These are phyloP conservation scores for Solanum gracilifrons DNA, from an alignment of 257 asterid species.

Conservation along the genomic window DNA sequence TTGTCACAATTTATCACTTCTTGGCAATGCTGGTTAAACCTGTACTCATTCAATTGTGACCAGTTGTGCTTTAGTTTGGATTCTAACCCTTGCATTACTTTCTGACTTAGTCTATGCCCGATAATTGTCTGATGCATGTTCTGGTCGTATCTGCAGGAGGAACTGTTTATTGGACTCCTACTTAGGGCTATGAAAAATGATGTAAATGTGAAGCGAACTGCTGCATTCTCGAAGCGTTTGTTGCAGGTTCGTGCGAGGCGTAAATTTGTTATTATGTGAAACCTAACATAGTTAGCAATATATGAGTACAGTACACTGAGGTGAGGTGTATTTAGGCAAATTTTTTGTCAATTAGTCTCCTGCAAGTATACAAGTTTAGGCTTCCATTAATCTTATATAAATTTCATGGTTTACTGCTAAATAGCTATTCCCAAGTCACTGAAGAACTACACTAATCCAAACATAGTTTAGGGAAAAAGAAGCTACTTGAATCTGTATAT, in stretches of 20 bases:
- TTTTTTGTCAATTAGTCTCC: not conserved
- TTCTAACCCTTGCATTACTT: not conserved
- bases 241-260: constrained; percentile 50
- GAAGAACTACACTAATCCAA: not conserved
- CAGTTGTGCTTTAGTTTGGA: not conserved
- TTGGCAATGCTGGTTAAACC: not conserved
- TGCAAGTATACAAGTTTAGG: not conserved
- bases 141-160: constrained; percentile 51
- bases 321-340: not conserved
- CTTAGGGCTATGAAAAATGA: constrained; percentile 93
- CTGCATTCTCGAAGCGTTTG: constrained; percentile 89
- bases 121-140: not conserved
- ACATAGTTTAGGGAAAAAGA: not conserved
- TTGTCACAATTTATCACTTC: not conserved
- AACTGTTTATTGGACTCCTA: constrained; percentile 73
- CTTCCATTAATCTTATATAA: not conserved
- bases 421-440: not conserved
- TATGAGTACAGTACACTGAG: not conserved
- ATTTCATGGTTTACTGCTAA: not conserved
- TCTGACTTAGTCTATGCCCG: not conserved
- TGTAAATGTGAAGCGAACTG: constrained; percentile 70
- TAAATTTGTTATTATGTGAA: not conserved
- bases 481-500: not conserved
- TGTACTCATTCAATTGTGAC: not conserved
- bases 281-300: not conserved